A percentile compares a stretch with the other conserved stretches of the same genome.
phyloP scores from a whole-genome alignment of 768 basidiomycete genomes.

The Mrakia blollopis region DNA sequence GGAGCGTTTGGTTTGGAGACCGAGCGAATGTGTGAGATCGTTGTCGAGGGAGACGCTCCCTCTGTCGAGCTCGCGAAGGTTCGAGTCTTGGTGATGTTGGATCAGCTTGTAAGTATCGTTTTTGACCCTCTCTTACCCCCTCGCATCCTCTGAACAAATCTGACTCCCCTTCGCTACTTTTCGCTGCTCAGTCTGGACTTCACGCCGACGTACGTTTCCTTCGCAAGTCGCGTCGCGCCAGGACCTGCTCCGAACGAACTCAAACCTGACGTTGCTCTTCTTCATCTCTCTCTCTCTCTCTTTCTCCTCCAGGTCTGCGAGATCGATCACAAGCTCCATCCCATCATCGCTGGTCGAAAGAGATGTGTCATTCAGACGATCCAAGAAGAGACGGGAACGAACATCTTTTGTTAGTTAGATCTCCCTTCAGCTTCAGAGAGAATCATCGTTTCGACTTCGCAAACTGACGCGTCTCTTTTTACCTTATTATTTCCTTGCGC shows the following conservation, averaged over 20 bases:
- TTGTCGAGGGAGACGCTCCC: slow-evolving; percentile 77
- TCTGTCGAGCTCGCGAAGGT: slow-evolving; percentile 88
- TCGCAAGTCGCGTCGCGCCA: neutral
- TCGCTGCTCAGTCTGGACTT: slow-evolving; percentile 64
- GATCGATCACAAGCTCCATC: slow-evolving; percentile 90
- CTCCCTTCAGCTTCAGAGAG: no score
- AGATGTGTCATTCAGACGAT: slow-evolving; percentile 80
- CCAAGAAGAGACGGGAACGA: slow-evolving; percentile 94
- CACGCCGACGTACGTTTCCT: slow-evolving; percentile 62
- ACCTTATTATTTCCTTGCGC: no score
- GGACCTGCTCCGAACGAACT: no score
- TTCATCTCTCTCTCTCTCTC: neutral
- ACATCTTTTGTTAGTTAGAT: slow-evolving; percentile 61
- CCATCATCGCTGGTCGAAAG: slow-evolving; percentile 84
- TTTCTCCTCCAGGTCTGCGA: slow-evolving; percentile 85
- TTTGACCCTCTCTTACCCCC: neutral
- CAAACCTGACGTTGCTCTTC: neutral
- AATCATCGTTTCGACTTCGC: no score
- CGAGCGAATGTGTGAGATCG: slow-evolving; percentile 87
- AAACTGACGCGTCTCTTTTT: no score
- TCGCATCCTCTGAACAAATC: no score
- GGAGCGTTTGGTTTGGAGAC: slow-evolving; percentile 75
- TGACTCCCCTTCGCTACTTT: neutral
- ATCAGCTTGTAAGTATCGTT: slow-evolving; percentile 70
- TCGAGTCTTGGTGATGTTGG: slow-evolving; percentile 83